Evolutionary conservation across 345 rosid genomes (phyloP).

Genomic region (Eucalyptus guilfoylei): DNA sequence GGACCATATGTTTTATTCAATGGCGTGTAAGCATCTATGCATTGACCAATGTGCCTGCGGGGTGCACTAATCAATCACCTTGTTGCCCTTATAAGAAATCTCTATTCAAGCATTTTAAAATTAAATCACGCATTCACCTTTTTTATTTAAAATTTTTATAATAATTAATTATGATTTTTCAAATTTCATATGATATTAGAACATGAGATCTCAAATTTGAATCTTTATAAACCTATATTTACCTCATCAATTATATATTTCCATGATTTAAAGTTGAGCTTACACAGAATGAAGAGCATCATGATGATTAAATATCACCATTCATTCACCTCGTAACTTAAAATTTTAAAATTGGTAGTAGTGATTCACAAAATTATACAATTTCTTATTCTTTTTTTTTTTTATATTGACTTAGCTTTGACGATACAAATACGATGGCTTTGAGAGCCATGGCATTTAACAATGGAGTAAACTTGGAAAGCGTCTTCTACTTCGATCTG

Average conservation of each 20-base stretch:
- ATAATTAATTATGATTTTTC: neutral
- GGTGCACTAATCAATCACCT: neutral
- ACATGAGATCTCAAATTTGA: neutral
- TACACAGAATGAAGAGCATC: neutral
- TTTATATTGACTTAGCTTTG: constrained; percentile 5
- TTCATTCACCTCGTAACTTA: neutral
- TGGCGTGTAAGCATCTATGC: constrained; percentile 7
- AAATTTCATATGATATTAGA: neutral
- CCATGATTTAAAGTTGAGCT: neutral
- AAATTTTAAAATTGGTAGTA: neutral
- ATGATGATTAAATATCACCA: neutral
- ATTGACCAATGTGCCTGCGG: neutral
- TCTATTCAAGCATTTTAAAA: neutral
- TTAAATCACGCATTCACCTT: neutral
- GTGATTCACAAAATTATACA: neutral
- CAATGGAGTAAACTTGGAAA: neutral
- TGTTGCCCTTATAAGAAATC: neutral
- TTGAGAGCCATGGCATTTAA: neutral
- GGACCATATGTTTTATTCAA: constrained; percentile 20
- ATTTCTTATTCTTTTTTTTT: too few species aligned
- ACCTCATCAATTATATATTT: neutral
- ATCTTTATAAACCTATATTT: neutral
- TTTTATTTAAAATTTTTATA: neutral
- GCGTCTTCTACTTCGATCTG: constrained; percentile 32
- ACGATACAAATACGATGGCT: constrained; percentile 13